Percentiles rank a stretch among this genome's conserved stretches.
phyloP scores from a whole-genome alignment of 371 early-diverging fungal species.

The Syncephalastrum racemosum region DNA sequence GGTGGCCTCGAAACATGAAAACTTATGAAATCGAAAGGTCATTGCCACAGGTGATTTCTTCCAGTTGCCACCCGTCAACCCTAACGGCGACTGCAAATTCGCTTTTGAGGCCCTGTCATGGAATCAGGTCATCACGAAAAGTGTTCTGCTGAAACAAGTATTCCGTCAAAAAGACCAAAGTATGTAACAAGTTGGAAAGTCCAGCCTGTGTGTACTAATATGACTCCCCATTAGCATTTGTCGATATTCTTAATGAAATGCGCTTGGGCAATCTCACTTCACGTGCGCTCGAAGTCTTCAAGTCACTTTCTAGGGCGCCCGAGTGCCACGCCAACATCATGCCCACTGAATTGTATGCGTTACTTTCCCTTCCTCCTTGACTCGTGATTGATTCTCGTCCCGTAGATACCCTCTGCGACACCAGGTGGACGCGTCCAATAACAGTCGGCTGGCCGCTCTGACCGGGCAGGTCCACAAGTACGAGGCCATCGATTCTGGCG shows the following conservation, averaged over 20 bases:
- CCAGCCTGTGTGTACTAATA: not conserved
- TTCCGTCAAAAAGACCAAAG: slow-evolving; percentile 59
- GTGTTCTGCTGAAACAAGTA: slow-evolving; percentile 49
- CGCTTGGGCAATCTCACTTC: slow-evolving; percentile 60
- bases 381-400: not conserved
- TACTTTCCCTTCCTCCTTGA: not conserved
- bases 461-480: slow-evolving; percentile 37
- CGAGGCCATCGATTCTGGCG: slow-evolving; percentile 42
- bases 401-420: slow-evolving; percentile 57
- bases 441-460: slow-evolving; percentile 48
- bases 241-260: slow-evolving; percentile 67
- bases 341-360: slow-evolving; percentile 79
- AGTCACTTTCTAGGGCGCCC: slow-evolving; percentile 54
- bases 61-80: slow-evolving; percentile 86
- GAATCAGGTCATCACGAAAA: slow-evolving; percentile 49
- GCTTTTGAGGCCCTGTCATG: slow-evolving; percentile 80
- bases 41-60: slow-evolving; percentile 89
- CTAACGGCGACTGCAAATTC: slow-evolving; percentile 39
- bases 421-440: slow-evolving; percentile 77
- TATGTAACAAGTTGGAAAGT: slow-evolving; percentile 12
- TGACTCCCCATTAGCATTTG: slow-evolving; percentile 32
- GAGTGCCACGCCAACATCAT: slow-evolving; percentile 55
- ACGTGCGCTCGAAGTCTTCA: slow-evolving; percentile 45
- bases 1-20: not conserved
- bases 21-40: slow-evolving; percentile 39